Evolutionary conservation across 1,284 basidiomycete genomes (phyloP), one percentile per base, ranked within the genome.

Genomic region (Meripilus lineatus): DNA sequence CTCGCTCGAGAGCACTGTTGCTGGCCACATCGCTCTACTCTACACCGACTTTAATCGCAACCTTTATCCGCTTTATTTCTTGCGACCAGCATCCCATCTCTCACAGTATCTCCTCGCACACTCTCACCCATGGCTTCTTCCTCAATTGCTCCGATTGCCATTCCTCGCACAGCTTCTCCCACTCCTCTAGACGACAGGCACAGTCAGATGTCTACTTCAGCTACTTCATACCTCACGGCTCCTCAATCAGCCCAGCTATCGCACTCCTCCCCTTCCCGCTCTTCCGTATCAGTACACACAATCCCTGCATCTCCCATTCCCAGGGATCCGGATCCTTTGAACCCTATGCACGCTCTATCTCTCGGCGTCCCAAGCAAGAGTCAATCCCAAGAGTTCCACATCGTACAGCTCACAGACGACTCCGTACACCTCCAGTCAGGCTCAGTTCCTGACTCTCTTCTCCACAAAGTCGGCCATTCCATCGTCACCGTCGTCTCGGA

Each of bases 401-500:
- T 79, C 38, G 61, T 79, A 47, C 73, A 73, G 52, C 71, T 77
- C 42, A 71, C 72, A 4, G 65, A 67, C 32, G 70, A 78, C 57
- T 53, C 57, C 3, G 63, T 77, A 40, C 59, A 69, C 47, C 56
- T 75, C 43, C 68, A 70, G 46, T 50, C 68, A 14, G 66, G 68
- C 42, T 58, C 65, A n/a, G 55, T 66, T 25, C 58, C 67, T 2
- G 66, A 67, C 38, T 54, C 67, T 48, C 55, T 71, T 47, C 41
- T 63, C 49, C 62, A 68, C 63, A 65, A 68, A 58, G 49, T 66
- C 45, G 52, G 65, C 13, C 50, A 69, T 52, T 53, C 66, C 39
- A 54, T 75, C 56, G 49, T 57, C 45, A 65, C 65, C 32, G 58
- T 59, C 40, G 56, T 68, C 2, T 56, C 63, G 22, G 15, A 32